These are phyloP conservation scores for Keqinozyma sinolaborantium DNA, from an alignment of 1,139 yeast genomes.

Conservation along the genomic window DNA sequence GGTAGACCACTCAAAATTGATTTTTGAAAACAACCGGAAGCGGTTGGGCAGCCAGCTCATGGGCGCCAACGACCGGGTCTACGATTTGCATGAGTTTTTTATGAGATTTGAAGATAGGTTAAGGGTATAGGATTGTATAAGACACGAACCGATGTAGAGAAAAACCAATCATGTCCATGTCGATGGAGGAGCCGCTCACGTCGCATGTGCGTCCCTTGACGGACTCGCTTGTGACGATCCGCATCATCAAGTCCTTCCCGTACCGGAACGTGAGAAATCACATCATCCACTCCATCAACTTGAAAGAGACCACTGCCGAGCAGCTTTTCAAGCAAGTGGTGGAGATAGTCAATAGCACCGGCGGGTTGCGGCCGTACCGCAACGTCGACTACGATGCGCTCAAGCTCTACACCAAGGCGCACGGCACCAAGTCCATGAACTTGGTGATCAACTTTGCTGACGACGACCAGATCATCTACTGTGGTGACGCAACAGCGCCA, in stretches of 20 bases:
- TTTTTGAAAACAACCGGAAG: slow-evolving; percentile 23
- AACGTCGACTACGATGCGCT: slow-evolving; percentile 72
- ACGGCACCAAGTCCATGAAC: slow-evolving; percentile 91
- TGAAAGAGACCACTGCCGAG: slow-evolving; percentile 64
- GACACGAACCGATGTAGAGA: not conserved
- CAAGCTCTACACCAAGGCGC: slow-evolving; percentile 91
- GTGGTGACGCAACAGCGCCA: slow-evolving; percentile 19
- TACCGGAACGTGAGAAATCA: slow-evolving; percentile 86
- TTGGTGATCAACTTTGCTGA: slow-evolving; percentile 87
- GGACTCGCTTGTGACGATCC: slow-evolving; percentile 72
- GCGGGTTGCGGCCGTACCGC: slow-evolving; percentile 78
- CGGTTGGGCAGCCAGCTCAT: slow-evolving; percentile 18
- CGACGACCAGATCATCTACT: slow-evolving; percentile 54
- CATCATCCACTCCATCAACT: slow-evolving; percentile 68
- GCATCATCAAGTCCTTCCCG: slow-evolving; percentile 88
- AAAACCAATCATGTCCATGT: slow-evolving; percentile 2
- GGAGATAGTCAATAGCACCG: slow-evolving; percentile 55
- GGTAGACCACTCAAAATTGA: slow-evolving; percentile 16
- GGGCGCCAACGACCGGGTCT: slow-evolving; percentile 21
- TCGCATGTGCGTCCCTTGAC: slow-evolving; percentile 66
- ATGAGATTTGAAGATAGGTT: slow-evolving; percentile 22
- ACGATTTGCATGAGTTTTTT: slow-evolving; percentile 23
- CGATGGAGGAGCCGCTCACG: slow-evolving; percentile 57
- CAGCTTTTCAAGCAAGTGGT: slow-evolving; percentile 50
- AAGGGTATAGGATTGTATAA: slow-evolving; percentile 5